Conservation (phyloP, 2,329 filamentous ascomycete species). For the Simplicillium sp. region DNA sequence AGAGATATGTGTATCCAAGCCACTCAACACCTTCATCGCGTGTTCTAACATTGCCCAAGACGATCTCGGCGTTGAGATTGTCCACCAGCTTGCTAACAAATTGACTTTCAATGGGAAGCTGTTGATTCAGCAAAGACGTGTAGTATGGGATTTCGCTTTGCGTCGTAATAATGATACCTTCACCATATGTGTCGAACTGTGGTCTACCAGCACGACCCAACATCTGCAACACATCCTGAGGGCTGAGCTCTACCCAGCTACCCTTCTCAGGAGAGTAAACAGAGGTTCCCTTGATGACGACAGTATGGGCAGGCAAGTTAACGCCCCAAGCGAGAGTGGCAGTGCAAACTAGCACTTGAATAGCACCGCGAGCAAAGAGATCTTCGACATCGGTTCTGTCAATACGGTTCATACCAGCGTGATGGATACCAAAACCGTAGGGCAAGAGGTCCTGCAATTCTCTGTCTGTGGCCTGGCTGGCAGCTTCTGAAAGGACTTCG, state of each 20-base stretch:
- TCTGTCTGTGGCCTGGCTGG: conserved; percentile 70
- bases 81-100: conserved; percentile 88
- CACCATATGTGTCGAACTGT: conserved; percentile 94
- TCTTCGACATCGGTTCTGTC: conserved; percentile 94
- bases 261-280: conserved; percentile 98
- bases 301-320: conserved; percentile 92
- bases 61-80: conserved; percentile 92
- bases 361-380: conserved; percentile 80
- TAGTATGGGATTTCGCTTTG: conserved; percentile 96
- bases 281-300: conserved; percentile 97
- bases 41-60: conserved; percentile 83
- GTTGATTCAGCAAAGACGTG: conserved; percentile 90
- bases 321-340: conserved; percentile 99
- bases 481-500: conserved; percentile 79
- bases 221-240: conserved; percentile 98
- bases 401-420: conserved; percentile 92
- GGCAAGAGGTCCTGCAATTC: conserved; percentile 91
- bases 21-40: conserved; percentile 97
- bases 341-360: conserved; percentile 94
- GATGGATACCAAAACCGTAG: conserved; percentile 96
- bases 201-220: conserved; percentile 92
- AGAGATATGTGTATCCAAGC: conserved; percentile 97
- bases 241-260: conserved; percentile 95
- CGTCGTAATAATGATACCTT: conserved; percentile 97
- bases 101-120: conserved; percentile 94